These are phyloP conservation scores for Cystobasidium onofrii DNA, from an alignment of 768 basidiomycete genomes.

Conservation along the genomic window DNA sequence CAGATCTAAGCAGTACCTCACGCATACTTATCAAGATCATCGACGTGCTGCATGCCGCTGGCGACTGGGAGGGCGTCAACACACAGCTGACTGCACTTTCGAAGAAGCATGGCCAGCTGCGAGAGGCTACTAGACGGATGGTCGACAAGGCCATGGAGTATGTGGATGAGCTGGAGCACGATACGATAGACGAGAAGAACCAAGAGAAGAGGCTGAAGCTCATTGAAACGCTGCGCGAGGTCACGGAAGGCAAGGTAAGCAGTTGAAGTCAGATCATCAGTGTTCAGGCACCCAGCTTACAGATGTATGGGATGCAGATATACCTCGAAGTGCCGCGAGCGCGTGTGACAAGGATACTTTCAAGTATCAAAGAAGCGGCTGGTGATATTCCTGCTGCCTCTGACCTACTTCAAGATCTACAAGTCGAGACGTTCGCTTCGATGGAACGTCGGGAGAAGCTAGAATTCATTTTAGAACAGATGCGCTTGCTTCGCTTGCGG, in stretches of 20 bases:
- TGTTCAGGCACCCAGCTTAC: background rate
- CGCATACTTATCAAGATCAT: conserved; percentile 67
- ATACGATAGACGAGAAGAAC: conserved; percentile 53
- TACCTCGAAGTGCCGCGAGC: conserved; percentile 95
- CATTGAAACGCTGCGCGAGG: conserved; percentile 75
- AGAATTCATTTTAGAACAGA: conserved; percentile 95
- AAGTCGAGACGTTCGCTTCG: conserved; percentile 97
- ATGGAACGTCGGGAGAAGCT: conserved; percentile 98
- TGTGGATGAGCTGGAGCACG: conserved; percentile 62
- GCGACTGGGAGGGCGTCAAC: conserved; percentile 51
- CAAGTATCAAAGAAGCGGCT: conserved; percentile 73
- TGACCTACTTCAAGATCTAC: conserved; percentile 83
- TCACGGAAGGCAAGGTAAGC: conserved; percentile 92
- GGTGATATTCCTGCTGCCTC: conserved; percentile 59
- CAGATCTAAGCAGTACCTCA: conserved; percentile 85
- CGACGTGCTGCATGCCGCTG: conserved; percentile 63
- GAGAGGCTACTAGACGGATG: conserved; percentile 78
- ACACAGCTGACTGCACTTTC: conserved; percentile 58
- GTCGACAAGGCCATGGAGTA: conserved; percentile 78
- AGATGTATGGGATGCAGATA: conserved; percentile 53
- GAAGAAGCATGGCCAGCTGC: conserved; percentile 96
- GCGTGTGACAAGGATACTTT: conserved; percentile 77
- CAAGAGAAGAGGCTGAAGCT: conserved; percentile 70
- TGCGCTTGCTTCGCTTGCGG: conserved; percentile 68
- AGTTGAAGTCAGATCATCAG: background rate